Base-by-base conservation (phyloP, 208 protist genomes). In the Leptomonas seymouri region DNA sequence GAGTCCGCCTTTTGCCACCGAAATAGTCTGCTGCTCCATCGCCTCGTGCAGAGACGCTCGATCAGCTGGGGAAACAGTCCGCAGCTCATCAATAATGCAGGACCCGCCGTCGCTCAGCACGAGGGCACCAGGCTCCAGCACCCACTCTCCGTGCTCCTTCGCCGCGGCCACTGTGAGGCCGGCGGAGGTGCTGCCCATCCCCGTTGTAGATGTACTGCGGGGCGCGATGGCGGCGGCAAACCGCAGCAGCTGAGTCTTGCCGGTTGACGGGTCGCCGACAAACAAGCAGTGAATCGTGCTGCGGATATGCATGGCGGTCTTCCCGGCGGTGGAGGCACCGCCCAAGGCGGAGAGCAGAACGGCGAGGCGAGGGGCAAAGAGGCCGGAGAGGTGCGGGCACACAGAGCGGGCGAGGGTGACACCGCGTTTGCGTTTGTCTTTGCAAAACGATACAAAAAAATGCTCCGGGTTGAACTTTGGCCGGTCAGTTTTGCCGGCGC, bases 21-120 rank as follows among this genome's bases (percentile, higher is more conserved):
- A 97, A 50, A 99, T 88, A 7, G 97, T 99, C 83, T 99, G 98
- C 78, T 99, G 98, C 82, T 99, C 98, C 98, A 99, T 99, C 15
- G 98, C 97, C 84, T 99, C 98, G 74, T 99, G 98, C 44, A 99
- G 96, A 8, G 98, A 90, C 12, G 91, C 86, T 31, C 97, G 82
- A 71, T 99, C 98, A 34, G 91, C 82, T 15, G 96, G 82, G 18
- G 94, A 90, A n/a, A 99, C 98, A 20, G 93, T 95, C 61, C 89
- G 90, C 67, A 99, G 98, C 78, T 99, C 98, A 71, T 99, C 98
- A 57, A 99, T 99, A 75, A 98, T 97, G 84, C 98, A 99, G 23
- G 98, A 62, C 28, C 98, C 98, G 48, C 98, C 98, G 80, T 99
- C 98, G 44, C 98, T 98, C 25, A 99, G 67, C 45, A 99, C 93